These are phyloP conservation scores for Fusarium zealandicum DNA, from an alignment of 2,329 filamentous ascomycete species.

Conservation along the genomic window DNA sequence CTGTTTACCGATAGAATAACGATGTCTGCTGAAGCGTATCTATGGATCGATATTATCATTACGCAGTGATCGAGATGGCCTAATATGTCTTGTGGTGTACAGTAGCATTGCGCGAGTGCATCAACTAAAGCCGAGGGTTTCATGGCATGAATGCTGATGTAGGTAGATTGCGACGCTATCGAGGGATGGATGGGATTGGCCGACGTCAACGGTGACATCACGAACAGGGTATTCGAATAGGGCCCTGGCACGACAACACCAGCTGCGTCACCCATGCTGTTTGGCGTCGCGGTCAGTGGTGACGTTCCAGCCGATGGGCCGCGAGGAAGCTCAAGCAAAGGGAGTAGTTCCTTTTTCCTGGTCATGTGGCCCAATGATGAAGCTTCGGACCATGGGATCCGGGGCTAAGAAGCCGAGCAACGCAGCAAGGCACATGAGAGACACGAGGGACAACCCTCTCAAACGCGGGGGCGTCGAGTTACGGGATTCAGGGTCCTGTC, in stretches of 20 bases:
- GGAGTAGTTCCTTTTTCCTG: background rate
- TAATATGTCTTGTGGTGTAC: conserved; percentile 6
- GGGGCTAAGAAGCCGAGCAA: background rate
- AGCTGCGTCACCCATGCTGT: conserved; percentile 21
- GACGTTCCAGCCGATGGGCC: background rate
- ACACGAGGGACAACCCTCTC: background rate
- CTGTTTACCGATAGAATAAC: too few relatives aligned
- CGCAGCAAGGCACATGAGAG: background rate
- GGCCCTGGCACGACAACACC: conserved; percentile 17
- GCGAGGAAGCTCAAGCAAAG: conserved; percentile 2
- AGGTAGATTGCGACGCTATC: background rate
- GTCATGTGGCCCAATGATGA: background rate
- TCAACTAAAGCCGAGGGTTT: background rate
- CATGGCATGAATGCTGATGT: background rate
- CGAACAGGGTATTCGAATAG: conserved; percentile 16
- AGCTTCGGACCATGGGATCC: too few relatives aligned
- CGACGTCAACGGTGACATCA: conserved; percentile 40
- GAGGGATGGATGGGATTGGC: conserved; percentile 12
- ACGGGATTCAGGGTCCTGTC: background rate
- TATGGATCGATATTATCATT: too few relatives aligned
- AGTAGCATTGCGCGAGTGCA: conserved; percentile 14
- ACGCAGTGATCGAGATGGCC: background rate
- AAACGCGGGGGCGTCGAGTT: background rate
- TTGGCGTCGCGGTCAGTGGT: background rate
- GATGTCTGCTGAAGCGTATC: too few relatives aligned